Evolutionary conservation across 2,329 filamentous ascomycete genomes (phyloP), one percentile per base, ranked within the genome.

Genomic region (Trichoderma sp.): DNA sequence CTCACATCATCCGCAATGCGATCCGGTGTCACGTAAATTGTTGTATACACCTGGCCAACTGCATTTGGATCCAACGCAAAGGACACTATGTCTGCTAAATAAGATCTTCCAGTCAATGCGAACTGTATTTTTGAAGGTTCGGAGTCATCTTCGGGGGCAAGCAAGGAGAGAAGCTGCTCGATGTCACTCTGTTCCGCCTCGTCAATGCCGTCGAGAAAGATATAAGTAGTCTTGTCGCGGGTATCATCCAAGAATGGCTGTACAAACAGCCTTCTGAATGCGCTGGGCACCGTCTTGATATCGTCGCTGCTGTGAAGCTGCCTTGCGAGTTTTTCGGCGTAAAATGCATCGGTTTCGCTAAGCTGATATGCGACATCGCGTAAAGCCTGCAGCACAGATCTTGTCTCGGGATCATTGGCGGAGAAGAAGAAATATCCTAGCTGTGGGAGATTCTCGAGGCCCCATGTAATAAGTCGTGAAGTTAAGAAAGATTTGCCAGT

Each of bases 371-470:
- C 86, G 12, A 88, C 77, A 45, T 87, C 86, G 0, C 85, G 82
- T 6, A 88, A 81, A 1, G 86, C 86, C 71, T 87, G 85, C 11
- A 85, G 82, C 8, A 87, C 82, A 5, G 85, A 87, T 59, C 86
- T 80, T 0, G 86, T 87, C 45, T 86, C 83, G 1, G 86, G 85
- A 71, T 86, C 85, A 75, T 86, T 86, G 69, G 87, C 85, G 31
- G 86, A 84, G 79, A 88, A 88, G 79, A 87, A 88, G 73, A 87
- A 87, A 79, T 87, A 88, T 1, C 81, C 87, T 2, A 81, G 60
- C 11, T 82, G 84, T 0, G 80, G 80, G n/a, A 82, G 80, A 31
- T 82, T 81, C n/a, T 83, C 81, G 4, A 78, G 79, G n/a, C 78
- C 80, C 83, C 80, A 87, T 1, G 83, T 78, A n/a, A 88, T 84